A percentile compares a stretch with the other conserved stretches of the same genome.
Evolutionary conservation across 1,139 yeast genomes (phyloP).

Genomic region (Yamadazyma sp.): DNA sequence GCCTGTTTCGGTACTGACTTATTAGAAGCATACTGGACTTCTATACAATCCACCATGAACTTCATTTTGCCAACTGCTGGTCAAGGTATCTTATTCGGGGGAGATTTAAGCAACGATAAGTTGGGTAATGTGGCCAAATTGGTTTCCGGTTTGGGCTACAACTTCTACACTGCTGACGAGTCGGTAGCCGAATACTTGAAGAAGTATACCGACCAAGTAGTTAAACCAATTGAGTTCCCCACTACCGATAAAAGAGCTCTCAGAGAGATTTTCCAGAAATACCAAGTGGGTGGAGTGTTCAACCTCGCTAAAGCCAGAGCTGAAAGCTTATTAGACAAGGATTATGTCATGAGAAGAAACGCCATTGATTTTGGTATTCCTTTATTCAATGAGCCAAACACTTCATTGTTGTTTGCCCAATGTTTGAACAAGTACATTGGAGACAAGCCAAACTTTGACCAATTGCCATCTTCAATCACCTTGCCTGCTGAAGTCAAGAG

Average conservation of each 20-base stretch:
- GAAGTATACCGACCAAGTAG: slow-evolving; percentile 46
- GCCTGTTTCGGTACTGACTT: slow-evolving; percentile 91
- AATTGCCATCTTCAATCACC: slow-evolving; percentile 44
- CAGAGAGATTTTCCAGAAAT: slow-evolving; percentile 87
- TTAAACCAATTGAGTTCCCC: slow-evolving; percentile 82
- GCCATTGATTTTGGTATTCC: slow-evolving; percentile 98
- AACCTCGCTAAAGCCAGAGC: slow-evolving; percentile 92
- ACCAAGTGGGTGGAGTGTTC: slow-evolving; percentile 83
- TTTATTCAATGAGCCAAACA: slow-evolving; percentile 92
- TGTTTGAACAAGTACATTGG: slow-evolving; percentile 77
- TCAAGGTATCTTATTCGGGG: slow-evolving; percentile 87
- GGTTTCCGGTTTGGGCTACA: slow-evolving; percentile 75
- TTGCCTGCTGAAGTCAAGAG: slow-evolving; percentile 86
- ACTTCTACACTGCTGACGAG: slow-evolving; percentile 73
- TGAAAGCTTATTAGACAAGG: slow-evolving; percentile 77
- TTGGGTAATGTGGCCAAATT: slow-evolving; percentile 73
- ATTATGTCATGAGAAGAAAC: slow-evolving; percentile 97
- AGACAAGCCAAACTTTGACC: slow-evolving; percentile 46
- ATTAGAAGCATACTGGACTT: slow-evolving; percentile 94
- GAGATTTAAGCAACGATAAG: slow-evolving; percentile 73
- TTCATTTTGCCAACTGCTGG: slow-evolving; percentile 92
- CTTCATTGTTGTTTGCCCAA: slow-evolving; percentile 82
- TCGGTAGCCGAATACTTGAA: slow-evolving; percentile 69
- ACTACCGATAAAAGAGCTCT: slow-evolving; percentile 88
- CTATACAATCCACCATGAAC: slow-evolving; percentile 95